These are phyloP conservation scores for Rhizopus arrhizus DNA, from an alignment of 371 early-diverging fungal species.

Conservation along the genomic window DNA sequence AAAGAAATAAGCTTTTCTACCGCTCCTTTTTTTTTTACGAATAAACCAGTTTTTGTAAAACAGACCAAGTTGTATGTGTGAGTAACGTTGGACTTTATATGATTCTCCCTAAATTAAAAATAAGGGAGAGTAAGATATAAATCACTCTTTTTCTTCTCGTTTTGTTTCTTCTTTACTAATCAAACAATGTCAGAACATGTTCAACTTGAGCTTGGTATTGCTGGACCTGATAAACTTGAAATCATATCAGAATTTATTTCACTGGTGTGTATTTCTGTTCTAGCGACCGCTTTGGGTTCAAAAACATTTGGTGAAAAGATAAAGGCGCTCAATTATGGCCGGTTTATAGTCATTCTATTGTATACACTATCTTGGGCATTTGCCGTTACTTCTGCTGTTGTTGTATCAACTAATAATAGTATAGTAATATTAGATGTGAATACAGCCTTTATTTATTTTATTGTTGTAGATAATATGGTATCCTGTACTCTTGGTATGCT, in stretches of 20 bases:
- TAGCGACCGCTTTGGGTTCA: slow-evolving; percentile 42
- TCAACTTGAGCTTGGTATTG: slow-evolving; percentile 9
- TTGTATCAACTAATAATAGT: slow-evolving; percentile 54
- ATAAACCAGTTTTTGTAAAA: background rate
- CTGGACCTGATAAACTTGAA: slow-evolving; percentile 41
- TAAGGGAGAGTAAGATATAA: slow-evolving; percentile 1
- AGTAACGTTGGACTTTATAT: background rate
- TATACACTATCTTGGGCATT: slow-evolving; percentile 51
- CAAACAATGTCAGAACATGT: background rate
- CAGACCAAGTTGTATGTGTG: background rate
- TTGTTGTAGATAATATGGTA: slow-evolving; percentile 34
- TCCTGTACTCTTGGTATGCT: slow-evolving; percentile 53
- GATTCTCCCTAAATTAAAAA: slow-evolving; percentile 1
- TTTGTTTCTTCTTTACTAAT: slow-evolving; percentile 3
- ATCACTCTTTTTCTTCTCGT: background rate
- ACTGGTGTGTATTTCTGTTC: slow-evolving; percentile 43
- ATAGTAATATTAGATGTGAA: slow-evolving; percentile 1
- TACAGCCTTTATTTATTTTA: background rate
- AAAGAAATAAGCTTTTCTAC: slow-evolving; percentile 2
- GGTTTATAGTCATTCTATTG: slow-evolving; percentile 41
- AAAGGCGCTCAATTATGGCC: slow-evolving; percentile 43
- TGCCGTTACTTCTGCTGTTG: slow-evolving; percentile 35
- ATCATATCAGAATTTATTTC: slow-evolving; percentile 43
- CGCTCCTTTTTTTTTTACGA: background rate
- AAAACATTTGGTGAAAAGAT: slow-evolving; percentile 43